Conservation (phyloP, 2,329 filamentous ascomycete genomes). For the Paraphaeosphaeria minitans region DNA sequence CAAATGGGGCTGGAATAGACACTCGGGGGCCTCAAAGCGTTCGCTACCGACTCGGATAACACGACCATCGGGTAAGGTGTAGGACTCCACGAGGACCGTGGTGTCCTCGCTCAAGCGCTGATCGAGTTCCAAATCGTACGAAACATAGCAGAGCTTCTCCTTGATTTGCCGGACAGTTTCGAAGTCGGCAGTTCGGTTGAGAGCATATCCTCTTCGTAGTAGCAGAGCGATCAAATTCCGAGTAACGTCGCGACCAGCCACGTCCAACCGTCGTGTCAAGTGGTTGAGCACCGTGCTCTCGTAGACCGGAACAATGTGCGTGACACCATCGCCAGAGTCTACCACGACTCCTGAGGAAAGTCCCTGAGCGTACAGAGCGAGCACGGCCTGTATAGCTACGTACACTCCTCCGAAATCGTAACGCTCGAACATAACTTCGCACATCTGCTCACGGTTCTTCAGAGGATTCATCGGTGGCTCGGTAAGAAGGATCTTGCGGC, state of each 20-base stretch:
- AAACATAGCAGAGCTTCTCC: conserved; percentile 99
- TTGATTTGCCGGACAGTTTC: conserved; percentile 98
- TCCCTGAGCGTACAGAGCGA: conserved; percentile 97
- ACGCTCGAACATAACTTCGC: conserved; percentile 98
- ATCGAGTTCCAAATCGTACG: conserved; percentile 95
- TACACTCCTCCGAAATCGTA: conserved; percentile 97
- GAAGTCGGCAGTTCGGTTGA: conserved; percentile 98
- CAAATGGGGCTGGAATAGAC: conserved; percentile 96
- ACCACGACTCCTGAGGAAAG: conserved; percentile 86
- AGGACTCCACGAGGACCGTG: conserved; percentile 94
- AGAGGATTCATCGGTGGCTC: conserved; percentile 98
- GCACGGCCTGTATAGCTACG: conserved; percentile 94
- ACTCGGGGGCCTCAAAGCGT: conserved; percentile 96
- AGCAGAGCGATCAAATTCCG: conserved; percentile 96
- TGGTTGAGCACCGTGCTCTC: conserved; percentile 98
- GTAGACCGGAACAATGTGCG: conserved; percentile 97
- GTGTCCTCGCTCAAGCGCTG: conserved; percentile 96
- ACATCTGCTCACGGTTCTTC: conserved; percentile 97
- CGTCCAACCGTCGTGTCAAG: conserved; percentile 89
- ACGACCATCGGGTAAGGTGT: conserved; percentile 93
- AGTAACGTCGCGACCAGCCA: conserved; percentile 96
- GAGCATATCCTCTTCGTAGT: conserved; percentile 88
- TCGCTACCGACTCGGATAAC: conserved; percentile 96
- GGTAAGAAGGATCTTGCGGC: conserved; percentile 95
- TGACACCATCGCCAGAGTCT: conserved; percentile 97